phyloP scores from a whole-genome alignment of 345 rosid species.

The Barbarea vulgaris region DNA sequence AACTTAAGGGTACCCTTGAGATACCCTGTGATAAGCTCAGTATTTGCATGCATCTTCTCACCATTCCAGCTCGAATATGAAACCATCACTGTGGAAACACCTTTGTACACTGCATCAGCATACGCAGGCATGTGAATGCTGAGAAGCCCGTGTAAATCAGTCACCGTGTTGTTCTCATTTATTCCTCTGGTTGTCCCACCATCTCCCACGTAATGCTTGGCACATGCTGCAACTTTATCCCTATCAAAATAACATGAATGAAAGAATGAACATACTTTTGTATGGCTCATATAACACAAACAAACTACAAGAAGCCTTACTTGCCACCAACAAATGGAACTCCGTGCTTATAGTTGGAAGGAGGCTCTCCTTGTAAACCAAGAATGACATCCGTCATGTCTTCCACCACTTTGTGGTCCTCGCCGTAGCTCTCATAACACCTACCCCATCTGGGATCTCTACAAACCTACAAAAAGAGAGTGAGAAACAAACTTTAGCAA shows the following conservation, averaged over 20 bases:
- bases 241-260: constrained; percentile 39
- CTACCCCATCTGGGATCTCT: constrained; percentile 99
- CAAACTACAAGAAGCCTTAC: constrained; percentile 47
- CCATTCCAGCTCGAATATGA: constrained; percentile 99
- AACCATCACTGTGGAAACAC: constrained; percentile 89
- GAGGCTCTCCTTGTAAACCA: constrained; percentile 92
- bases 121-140: constrained; percentile 86
- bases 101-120: constrained; percentile 72
- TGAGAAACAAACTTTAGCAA: constrained; percentile 17
- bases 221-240: constrained; percentile 91
- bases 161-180: constrained; percentile 79
- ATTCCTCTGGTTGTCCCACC: constrained; percentile 92
- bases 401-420: constrained; percentile 78
- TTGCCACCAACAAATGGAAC: constrained; percentile 88
- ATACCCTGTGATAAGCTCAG: constrained; percentile 66
- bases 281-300: constrained; percentile 7
- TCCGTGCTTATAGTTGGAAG: constrained; percentile 57
- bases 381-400: constrained; percentile 81
- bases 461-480: constrained; percentile 67
- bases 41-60: constrained; percentile 90
- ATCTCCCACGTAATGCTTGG: constrained; percentile 97
- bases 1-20: constrained; percentile 82
- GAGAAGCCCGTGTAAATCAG: constrained; percentile 69
- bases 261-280: constrained; percentile 6
- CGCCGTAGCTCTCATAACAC: constrained; percentile 96